Evolutionary conservation across 2,329 filamentous ascomycete species (phyloP).

Genomic region (Volutella citrinella): DNA sequence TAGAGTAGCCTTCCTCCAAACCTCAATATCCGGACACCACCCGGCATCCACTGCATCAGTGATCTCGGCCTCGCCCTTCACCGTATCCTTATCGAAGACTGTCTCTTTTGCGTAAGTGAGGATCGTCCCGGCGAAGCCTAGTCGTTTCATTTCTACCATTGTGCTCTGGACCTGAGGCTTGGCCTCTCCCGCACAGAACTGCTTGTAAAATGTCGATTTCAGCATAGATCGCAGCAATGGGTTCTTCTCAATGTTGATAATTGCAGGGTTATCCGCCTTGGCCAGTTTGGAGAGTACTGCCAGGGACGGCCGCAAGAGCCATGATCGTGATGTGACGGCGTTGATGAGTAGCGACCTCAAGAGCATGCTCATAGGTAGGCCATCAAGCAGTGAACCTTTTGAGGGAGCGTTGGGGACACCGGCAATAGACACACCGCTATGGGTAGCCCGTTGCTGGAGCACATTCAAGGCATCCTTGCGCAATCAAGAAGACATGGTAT

Average conservation of each 20-base stretch:
- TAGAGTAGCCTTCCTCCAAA: conserved; percentile 32
- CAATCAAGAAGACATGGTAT: too few relatives aligned
- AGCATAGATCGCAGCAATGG: conserved; percentile 44
- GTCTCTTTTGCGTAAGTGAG: conserved; percentile 50
- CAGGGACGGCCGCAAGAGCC: conserved; percentile 35
- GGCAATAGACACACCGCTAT: too few relatives aligned
- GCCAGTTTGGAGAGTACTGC: conserved; percentile 33
- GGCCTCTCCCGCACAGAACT: conserved; percentile 55
- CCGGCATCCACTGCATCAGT: too few relatives aligned
- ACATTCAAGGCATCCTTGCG: too few relatives aligned
- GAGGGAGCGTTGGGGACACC: too few relatives aligned
- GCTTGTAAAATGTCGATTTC: conserved; percentile 50
- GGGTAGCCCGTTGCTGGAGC: too few relatives aligned
- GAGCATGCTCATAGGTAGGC: conserved; percentile 32
- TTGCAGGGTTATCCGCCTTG: conserved; percentile 33
- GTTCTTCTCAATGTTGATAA: conserved; percentile 47
- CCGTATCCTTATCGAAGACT: conserved; percentile 37
- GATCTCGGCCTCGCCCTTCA: too few relatives aligned
- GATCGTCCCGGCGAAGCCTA: conserved; percentile 55
- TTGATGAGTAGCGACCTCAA: conserved; percentile 42
- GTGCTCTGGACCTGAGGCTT: conserved; percentile 42
- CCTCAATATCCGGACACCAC: conserved; percentile 33
- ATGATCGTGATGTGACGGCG: conserved; percentile 44
- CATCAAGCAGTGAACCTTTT: too few relatives aligned
- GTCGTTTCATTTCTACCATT: conserved; percentile 39